Evolutionary conservation across 345 rosid genomes (phyloP), one percentile per base, ranked within the genome.

Genomic region (Syzygium jambos): DNA sequence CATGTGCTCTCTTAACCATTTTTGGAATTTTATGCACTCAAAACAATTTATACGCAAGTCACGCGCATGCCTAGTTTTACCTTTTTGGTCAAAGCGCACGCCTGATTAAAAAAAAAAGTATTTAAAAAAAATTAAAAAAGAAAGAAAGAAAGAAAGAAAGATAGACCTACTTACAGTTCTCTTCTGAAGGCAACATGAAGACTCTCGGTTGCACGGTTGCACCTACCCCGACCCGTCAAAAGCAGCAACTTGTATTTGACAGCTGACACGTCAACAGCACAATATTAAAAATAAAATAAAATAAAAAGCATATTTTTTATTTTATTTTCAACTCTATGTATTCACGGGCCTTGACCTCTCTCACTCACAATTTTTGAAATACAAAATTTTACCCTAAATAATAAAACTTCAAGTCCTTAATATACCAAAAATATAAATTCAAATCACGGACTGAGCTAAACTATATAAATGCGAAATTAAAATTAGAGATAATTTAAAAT

Each of bases 371-470:
- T 11, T 84, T n/a, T 84, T 51, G 25, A 49, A 49, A 83, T 3
- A 25, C 25, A 73, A 17, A 73, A 3, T 56, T 56, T 56, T 10
- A 56, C 61, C 61, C 43, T 1, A 16, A 1, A 1, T 9, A 68
- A 34, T 4, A 34, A 34, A 68, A 30, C 0, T 0, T 19, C 49
- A 73, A 73, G 13, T 73, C 25, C 11, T 73, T 34, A 5, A 30
- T 9, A 34, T 73, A 73, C 19, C 19, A 68, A 11, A 17, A 7
- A 68, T 17, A 34, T 8, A 55, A 55, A 55, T 55, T 34, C 3
- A 1, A 68, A 68, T 68, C 46, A 34, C 13, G 21, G 34, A 17
- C 2, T 34, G 46, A 0, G 4, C 7, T 17, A 0, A 0, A 30
- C 21, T 15, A 65, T 29, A 12, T 29, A 29, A n/a, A 17, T 22